Conservation (phyloP, 495 filamentous ascomycete genomes). For the Bombardia bombarda region DNA sequence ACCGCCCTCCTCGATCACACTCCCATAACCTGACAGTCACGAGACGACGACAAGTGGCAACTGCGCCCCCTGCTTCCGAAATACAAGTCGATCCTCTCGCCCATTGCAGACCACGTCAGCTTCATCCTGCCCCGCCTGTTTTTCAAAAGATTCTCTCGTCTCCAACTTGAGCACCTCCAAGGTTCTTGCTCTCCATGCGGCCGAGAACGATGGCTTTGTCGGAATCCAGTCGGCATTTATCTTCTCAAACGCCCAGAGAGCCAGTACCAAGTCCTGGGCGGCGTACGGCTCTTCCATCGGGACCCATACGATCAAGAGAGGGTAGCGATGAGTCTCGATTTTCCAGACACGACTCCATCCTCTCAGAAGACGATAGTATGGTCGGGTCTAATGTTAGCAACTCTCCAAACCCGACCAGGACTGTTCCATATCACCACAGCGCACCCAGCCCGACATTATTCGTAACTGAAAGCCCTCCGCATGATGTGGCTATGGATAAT, state of each 20-base stretch:
- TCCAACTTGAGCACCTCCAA: neutral
- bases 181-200: neutral
- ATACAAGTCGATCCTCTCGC: neutral
- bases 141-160: too few relatives aligned
- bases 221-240: slow-evolving; percentile 4
- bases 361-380: slow-evolving; percentile 4
- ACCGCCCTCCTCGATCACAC: slow-evolving; percentile 4
- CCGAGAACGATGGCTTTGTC: slow-evolving; percentile 14
- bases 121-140: too few relatives aligned
- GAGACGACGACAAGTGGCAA: neutral
- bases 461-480: slow-evolving; percentile 5
- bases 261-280: slow-evolving; percentile 10
- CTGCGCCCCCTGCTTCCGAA: neutral
- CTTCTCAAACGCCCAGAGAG: slow-evolving; percentile 5
- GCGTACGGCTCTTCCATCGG: slow-evolving; percentile 23
- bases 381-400: neutral
- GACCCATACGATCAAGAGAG: slow-evolving; percentile 12
- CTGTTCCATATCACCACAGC: slow-evolving; percentile 3
- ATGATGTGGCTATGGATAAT: neutral
- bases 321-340: neutral
- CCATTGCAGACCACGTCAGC: neutral
- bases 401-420: slow-evolving; percentile 10
- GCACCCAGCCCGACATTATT: slow-evolving; percentile 11
- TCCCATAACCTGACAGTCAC: slow-evolving; percentile 4
- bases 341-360: slow-evolving; percentile 4